A percentile compares a stretch with the other conserved stretches of the same genome.
Evolutionary conservation across 2,329 filamentous ascomycete species (phyloP).

Genomic region (Calcarisporium arbuscula): DNA sequence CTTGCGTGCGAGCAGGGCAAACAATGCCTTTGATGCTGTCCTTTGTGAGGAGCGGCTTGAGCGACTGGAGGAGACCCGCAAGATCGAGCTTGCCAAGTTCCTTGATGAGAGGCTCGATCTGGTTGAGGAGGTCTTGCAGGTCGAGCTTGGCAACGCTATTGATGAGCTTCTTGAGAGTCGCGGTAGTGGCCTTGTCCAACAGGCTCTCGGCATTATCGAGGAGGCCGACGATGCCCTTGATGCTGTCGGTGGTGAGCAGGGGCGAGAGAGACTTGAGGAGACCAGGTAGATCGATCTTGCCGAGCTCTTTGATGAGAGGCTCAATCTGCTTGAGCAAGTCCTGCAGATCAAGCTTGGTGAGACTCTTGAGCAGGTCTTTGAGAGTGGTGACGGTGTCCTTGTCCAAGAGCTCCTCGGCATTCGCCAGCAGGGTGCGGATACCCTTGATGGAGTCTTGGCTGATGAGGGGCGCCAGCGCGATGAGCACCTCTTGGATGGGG

Average conservation of each 20-base stretch:
- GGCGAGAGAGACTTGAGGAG: conserved; percentile 21
- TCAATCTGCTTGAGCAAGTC: conserved; percentile 14
- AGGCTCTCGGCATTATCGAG: conserved; percentile 25
- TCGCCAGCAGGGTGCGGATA: conserved; percentile 22
- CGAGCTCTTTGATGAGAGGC: conserved; percentile 15
- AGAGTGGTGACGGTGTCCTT: conserved; percentile 19
- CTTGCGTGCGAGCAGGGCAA: conserved; percentile 22
- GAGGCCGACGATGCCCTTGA: conserved; percentile 26
- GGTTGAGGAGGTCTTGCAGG: conserved; percentile 23
- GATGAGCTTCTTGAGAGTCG: conserved; percentile 23
- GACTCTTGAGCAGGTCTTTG: conserved; percentile 11
- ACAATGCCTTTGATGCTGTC: conserved; percentile 24
- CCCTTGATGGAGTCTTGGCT: conserved; percentile 27
- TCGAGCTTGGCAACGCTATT: conserved; percentile 25
- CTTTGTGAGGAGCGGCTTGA: conserved; percentile 20
- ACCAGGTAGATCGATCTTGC: conserved; percentile 23
- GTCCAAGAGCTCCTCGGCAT: conserved; percentile 23
- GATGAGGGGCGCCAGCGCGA: too few species aligned
- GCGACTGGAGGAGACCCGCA: conserved; percentile 18
- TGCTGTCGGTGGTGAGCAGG: conserved; percentile 22
- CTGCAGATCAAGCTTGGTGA: conserved; percentile 14
- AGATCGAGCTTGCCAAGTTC: conserved; percentile 23
- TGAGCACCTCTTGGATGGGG: too few species aligned
- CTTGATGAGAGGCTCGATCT: conserved; percentile 28
- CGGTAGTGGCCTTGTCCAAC: conserved; percentile 18